phyloP scores from a whole-genome alignment of 2,329 filamentous ascomycete genomes.

The Xylariaceae sp. region DNA sequence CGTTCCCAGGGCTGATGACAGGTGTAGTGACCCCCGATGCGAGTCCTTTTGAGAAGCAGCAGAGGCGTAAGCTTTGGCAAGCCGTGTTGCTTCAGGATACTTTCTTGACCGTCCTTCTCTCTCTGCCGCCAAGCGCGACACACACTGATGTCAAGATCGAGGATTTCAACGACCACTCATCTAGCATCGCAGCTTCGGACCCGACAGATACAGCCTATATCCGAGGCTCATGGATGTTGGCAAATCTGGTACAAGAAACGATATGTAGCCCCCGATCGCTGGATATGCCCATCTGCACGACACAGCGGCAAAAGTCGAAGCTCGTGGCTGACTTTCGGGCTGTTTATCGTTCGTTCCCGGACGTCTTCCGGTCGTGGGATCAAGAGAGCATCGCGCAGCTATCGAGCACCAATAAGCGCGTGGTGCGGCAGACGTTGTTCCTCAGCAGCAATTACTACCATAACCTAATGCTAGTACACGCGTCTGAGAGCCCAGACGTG shows the following conservation, averaged over 20 bases:
- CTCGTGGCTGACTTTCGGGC: slow-evolving; percentile 66
- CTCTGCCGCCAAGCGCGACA: slow-evolving; percentile 71
- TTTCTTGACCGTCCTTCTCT: slow-evolving; percentile 72
- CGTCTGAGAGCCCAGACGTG: slow-evolving; percentile 61
- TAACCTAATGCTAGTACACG: slow-evolving; percentile 75
- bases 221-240: slow-evolving; percentile 72
- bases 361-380: slow-evolving; percentile 66
- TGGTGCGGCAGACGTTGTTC: slow-evolving; percentile 71
- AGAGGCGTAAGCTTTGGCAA: slow-evolving; percentile 77
- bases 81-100: slow-evolving; percentile 78
- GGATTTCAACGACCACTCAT: slow-evolving; percentile 62
- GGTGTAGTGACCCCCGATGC: slow-evolving; percentile 57
- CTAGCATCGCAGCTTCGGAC: slow-evolving; percentile 52
- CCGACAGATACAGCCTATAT: slow-evolving; percentile 68
- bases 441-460: slow-evolving; percentile 80
- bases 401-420: slow-evolving; percentile 56
- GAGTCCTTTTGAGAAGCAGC: slow-evolving; percentile 68
- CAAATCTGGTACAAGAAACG: slow-evolving; percentile 72
- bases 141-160: slow-evolving; percentile 77
- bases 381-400: slow-evolving; percentile 53
- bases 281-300: slow-evolving; percentile 66
- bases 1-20: slow-evolving; percentile 4
- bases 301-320: slow-evolving; percentile 63
- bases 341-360: slow-evolving; percentile 69
- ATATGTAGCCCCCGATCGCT: slow-evolving; percentile 73